Base-by-base conservation (phyloP, 192 early-diverging fungal species). In the Entomortierella beljakovae region DNA sequence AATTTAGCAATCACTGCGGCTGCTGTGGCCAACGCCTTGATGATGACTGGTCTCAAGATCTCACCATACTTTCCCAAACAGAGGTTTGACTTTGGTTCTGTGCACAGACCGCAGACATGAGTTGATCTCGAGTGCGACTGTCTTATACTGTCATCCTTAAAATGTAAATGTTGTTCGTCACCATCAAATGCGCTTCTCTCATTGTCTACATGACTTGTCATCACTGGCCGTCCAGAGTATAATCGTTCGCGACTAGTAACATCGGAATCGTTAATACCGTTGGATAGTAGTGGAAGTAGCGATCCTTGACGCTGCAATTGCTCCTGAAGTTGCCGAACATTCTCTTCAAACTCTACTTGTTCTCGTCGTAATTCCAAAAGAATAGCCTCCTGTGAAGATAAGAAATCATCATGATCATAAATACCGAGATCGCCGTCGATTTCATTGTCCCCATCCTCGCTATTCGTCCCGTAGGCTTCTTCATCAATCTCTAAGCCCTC, bases 341-440 rank as follows among this genome's bases (percentile, higher is more conserved):
- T 79, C 32, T 79, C 75, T 33, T 79, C 75, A 64, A 79, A 79
- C 50, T 79, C 75, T 23, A 79, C 61, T 28, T 79, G 75, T 13
- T 79, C 75, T 7, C 75, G 75, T 46, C 67, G 67, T 35, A 79
- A 42, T 50, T 79, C 68, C 42, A 79, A 53, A n/a, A 79, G 67
- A 15, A 69, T 70, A n/a, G 75, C 67, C 28, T 79, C 67, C 32
- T 64, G 66, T 7, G 67, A 63, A n/a, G 75, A 64, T 34, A 63
- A 52, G 35, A 65, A 69, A 28, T 79, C 67, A 37, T 70, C 75
- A n/a, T 79, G 75, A 10, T 65, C 61, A 31, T 79, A 70, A 2
- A 48, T 56, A 37, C 62, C 75, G 28, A 69, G 50, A 8, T 62
- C 75, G 2, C 69, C 64, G 7, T 69, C 67, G 52, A 63, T 49